Evolutionary conservation across 2,329 filamentous ascomycete genomes (phyloP).

Genomic region (Trichoderma breve): DNA sequence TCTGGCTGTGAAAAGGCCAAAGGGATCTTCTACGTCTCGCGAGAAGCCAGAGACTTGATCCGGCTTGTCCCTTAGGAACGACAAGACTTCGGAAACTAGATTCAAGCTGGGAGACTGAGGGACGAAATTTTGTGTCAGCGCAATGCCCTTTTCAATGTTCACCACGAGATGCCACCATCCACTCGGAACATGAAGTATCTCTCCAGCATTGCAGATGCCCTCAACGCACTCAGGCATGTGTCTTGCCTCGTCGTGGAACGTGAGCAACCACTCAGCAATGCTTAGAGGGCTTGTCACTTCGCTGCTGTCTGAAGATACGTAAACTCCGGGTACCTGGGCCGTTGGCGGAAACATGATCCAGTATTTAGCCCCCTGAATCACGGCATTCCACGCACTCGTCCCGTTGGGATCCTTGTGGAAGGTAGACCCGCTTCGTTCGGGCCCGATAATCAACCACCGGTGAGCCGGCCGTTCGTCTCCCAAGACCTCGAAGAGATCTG

Average conservation of each 20-base stretch:
- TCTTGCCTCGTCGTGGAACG: constrained; percentile 83
- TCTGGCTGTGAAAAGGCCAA: constrained; percentile 68
- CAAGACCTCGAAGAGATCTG: constrained; percentile 80
- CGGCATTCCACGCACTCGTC: constrained; percentile 88
- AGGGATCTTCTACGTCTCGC: constrained; percentile 68
- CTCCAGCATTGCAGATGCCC: constrained; percentile 78
- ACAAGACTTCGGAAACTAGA: constrained; percentile 71
- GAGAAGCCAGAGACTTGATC: constrained; percentile 87
- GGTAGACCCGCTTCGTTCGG: constrained; percentile 82
- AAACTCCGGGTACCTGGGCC: constrained; percentile 80
- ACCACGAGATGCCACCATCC: constrained; percentile 98
- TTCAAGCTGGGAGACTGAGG: constrained; percentile 55
- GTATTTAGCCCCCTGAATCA: constrained; percentile 86
- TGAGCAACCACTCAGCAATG: constrained; percentile 94
- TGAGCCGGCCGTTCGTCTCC: constrained; percentile 78
- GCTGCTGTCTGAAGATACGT: constrained; percentile 81
- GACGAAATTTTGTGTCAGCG: constrained; percentile 94
- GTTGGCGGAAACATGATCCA: constrained; percentile 97
- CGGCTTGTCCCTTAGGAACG: constrained; percentile 76
- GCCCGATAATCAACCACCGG: constrained; percentile 90
- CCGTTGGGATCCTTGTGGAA: constrained; percentile 84
- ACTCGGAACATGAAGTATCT: constrained; percentile 87
- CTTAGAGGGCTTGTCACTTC: constrained; percentile 92
- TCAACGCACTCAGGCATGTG: constrained; percentile 74
- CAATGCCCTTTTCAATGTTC: constrained; percentile 80